Percentiles rank a stretch among this genome's conserved stretches.
Evolutionary conservation across 2,329 filamentous ascomycete genomes (phyloP).

Genomic region (Aspergillus chevalieri): DNA sequence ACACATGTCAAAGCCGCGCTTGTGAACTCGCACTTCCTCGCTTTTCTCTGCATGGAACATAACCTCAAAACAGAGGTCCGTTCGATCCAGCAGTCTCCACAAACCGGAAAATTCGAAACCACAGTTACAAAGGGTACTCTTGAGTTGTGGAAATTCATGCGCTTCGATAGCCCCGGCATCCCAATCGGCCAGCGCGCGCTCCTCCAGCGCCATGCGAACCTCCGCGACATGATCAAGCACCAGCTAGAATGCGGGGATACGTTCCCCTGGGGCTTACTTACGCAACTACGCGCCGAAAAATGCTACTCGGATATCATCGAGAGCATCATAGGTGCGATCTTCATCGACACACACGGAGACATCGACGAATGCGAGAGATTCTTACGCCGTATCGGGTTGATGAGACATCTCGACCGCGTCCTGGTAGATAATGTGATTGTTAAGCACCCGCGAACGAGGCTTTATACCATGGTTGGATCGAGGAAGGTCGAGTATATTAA

Average conservation of each 20-base stretch:
- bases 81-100: slow-evolving; percentile 3
- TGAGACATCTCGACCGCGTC: slow-evolving; percentile 57
- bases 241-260: slow-evolving; percentile 46
- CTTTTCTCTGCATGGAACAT: slow-evolving; percentile 63
- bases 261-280: slow-evolving; percentile 74
- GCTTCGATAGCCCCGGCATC: slow-evolving; percentile 25
- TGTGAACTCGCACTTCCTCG: slow-evolving; percentile 74
- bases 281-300: slow-evolving; percentile 62
- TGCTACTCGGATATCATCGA: slow-evolving; percentile 82
- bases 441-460: slow-evolving; percentile 39
- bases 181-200: slow-evolving; percentile 11
- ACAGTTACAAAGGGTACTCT: slow-evolving; percentile 20
- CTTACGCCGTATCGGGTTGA: slow-evolving; percentile 58
- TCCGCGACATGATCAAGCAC: slow-evolving; percentile 46
- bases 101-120: not conserved
- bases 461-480: no score
- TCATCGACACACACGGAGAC: slow-evolving; percentile 65
- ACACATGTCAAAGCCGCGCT: slow-evolving; percentile 68
- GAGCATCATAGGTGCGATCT: slow-evolving; percentile 72
- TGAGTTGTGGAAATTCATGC: slow-evolving; percentile 65
- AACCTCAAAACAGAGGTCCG: slow-evolving; percentile 11
- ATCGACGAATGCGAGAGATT: slow-evolving; percentile 56
- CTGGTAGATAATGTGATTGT: slow-evolving; percentile 53
- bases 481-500: no score
- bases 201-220: slow-evolving; percentile 39